Evolutionary conservation across 208 protist species (phyloP).

Genomic region (Crithidia fasciculata): DNA sequence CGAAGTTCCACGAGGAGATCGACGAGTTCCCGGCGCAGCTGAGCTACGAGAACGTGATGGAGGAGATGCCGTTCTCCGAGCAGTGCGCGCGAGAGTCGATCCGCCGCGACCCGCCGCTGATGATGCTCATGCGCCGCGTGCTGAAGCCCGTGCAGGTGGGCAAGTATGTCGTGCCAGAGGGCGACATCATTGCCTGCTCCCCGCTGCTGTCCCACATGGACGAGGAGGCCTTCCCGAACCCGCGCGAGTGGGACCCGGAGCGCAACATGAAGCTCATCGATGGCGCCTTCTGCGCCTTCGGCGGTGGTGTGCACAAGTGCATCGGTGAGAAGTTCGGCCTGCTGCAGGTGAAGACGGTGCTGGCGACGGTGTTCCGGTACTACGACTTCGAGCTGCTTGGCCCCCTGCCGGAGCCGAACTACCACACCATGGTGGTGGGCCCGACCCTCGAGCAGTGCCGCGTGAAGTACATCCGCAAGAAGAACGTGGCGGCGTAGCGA

Average conservation of each 20-base stretch:
- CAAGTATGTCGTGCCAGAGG: slow-evolving; percentile 86
- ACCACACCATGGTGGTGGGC: slow-evolving; percentile 91
- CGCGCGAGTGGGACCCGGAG: slow-evolving; percentile 85
- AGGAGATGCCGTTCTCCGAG: slow-evolving; percentile 91
- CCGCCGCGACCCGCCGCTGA: slow-evolving; percentile 90
- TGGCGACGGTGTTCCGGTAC: slow-evolving; percentile 81
- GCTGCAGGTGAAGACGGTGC: slow-evolving; percentile 93
- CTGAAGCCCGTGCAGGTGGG: slow-evolving; percentile 75
- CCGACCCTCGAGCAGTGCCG: slow-evolving; percentile 69
- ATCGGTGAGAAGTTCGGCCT: slow-evolving; percentile 94
- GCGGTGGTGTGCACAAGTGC: slow-evolving; percentile 91
- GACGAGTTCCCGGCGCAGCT: slow-evolving; percentile 83
- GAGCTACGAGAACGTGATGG: slow-evolving; percentile 90
- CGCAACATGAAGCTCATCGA: slow-evolving; percentile 83
- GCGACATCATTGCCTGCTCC: slow-evolving; percentile 88
- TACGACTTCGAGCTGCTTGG: slow-evolving; percentile 90
- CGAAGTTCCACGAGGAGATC: slow-evolving; percentile 70
- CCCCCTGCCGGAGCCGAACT: slow-evolving; percentile 81
- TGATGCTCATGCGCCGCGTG: slow-evolving; percentile 94
- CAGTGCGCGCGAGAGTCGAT: slow-evolving; percentile 89
- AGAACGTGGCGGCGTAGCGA: slow-evolving; percentile 33
- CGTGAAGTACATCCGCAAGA: slow-evolving; percentile 79
- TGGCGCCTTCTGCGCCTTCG: slow-evolving; percentile 87
- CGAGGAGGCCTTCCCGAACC: slow-evolving; percentile 85
- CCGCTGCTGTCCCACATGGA: slow-evolving; percentile 83